A percentile compares a stretch with the other conserved stretches of the same genome.
Evolutionary conservation across 2,329 filamentous ascomycete species (phyloP).

Genomic region (Arachnomyces sp.): DNA sequence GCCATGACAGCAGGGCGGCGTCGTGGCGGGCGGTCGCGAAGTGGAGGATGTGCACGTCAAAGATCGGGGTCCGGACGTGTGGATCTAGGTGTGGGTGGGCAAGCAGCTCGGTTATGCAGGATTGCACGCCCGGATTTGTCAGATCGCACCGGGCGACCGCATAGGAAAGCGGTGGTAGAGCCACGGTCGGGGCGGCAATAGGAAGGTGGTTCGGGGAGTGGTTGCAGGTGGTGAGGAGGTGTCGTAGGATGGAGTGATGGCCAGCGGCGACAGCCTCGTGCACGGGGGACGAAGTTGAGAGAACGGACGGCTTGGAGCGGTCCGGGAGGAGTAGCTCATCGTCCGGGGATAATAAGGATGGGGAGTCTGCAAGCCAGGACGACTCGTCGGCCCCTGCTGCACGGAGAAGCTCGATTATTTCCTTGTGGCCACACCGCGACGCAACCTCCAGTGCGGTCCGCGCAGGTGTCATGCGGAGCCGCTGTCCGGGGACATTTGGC

Average conservation of each 20-base stretch:
- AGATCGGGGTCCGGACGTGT: no score
- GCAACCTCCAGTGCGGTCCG: conserved; percentile 10
- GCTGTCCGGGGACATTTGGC: conserved; percentile 8
- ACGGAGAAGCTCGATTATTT: conserved; percentile 8
- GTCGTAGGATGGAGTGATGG: conserved; percentile 5
- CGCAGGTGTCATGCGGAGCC: conserved; percentile 4
- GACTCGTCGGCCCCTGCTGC: conserved; percentile 11
- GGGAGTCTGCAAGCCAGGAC: conserved; percentile 8
- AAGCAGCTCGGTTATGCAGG: no score
- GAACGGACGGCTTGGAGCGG: conserved; percentile 4
- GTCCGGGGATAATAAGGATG: no score
- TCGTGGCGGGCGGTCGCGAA: no score
- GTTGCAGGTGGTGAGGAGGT: conserved; percentile 8
- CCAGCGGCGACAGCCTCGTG: conserved; percentile 9
- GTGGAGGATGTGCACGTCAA: no score
- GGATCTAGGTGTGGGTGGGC: no score
- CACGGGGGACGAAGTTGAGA: conserved; percentile 10
- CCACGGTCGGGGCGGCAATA: conserved; percentile 7
- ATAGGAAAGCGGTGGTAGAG: conserved; percentile 12
- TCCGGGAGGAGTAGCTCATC: neutral
- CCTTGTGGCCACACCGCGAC: conserved; percentile 1
- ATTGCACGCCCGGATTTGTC: no score
- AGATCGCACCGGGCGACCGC: conserved; percentile 9
- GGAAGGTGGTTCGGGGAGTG: conserved; percentile 11
- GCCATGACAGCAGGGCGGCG: no score